Conservation (phyloP, 108 stramenopile genomes). For the Discostella pseudostelligera region DNA sequence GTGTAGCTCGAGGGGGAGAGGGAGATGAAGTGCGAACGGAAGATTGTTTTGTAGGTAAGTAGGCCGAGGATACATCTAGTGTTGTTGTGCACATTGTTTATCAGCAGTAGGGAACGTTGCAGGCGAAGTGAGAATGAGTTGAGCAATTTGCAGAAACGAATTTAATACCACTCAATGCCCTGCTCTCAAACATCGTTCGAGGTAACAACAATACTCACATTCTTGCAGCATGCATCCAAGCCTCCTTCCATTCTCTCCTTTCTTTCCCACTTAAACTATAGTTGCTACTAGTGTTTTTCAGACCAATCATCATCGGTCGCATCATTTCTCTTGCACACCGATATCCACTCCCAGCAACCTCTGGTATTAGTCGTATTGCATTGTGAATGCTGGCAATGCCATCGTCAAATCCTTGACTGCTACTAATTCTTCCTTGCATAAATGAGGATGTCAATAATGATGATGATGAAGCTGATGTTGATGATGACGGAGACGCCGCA, state of each 20-base stretch:
- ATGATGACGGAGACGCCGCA: neutral
- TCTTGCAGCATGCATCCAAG: slow-evolving; percentile 41
- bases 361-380: neutral
- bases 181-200: no score
- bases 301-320: slow-evolving; percentile 26
- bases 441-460: neutral
- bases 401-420: neutral
- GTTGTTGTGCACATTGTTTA: no score
- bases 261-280: slow-evolving; percentile 15
- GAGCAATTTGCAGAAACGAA: no score
- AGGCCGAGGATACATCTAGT: slow-evolving; percentile 65
- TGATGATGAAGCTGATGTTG: neutral
- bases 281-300: neutral
- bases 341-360: slow-evolving; percentile 1
- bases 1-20: slow-evolving; percentile 81
- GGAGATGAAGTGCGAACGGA: slow-evolving; percentile 78
- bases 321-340: slow-evolving; percentile 18
- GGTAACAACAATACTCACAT: slow-evolving; percentile 31
- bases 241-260: slow-evolving; percentile 31
- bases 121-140: no score
- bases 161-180: no score
- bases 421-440: neutral
- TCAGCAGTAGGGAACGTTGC: no score
- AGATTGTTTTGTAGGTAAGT: slow-evolving; percentile 61
- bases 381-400: neutral